These are phyloP conservation scores for Tricholoma matsutake DNA, from an alignment of 768 basidiomycete species.

Conservation along the genomic window DNA sequence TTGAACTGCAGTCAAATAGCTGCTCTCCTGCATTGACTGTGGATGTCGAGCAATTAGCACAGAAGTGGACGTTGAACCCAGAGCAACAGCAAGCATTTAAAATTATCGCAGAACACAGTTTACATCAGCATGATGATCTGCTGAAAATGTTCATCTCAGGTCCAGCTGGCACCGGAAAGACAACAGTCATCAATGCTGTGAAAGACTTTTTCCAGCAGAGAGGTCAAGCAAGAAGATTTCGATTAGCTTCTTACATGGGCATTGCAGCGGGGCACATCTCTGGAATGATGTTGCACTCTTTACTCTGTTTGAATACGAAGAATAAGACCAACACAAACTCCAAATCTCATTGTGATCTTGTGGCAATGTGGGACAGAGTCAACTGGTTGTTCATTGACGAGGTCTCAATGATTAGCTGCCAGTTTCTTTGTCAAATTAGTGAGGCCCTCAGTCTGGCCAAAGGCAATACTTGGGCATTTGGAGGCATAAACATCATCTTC, in stretches of 20 bases:
- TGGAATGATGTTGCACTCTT: conserved; percentile 39
- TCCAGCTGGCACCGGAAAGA: background rate
- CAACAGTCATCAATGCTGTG: conserved; percentile 33
- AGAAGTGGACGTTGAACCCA: conserved; percentile 15
- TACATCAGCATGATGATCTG: conserved; percentile 10
- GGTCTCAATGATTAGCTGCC: no score
- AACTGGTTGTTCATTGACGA: no score
- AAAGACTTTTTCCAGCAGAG: conserved; percentile 25
- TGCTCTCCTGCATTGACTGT: background rate
- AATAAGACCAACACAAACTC: conserved; percentile 1
- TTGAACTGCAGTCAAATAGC: background rate
- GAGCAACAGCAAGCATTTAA: background rate
- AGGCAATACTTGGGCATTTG: no score
- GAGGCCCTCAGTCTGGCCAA: no score
- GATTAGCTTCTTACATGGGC: conserved; percentile 34
- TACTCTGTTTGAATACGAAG: conserved; percentile 15
- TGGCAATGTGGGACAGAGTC: no score
- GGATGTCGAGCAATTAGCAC: conserved; percentile 16
- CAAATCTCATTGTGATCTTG: no score
- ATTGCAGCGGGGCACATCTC: conserved; percentile 36
- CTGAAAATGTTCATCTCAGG: conserved; percentile 36
- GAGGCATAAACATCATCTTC: no score
- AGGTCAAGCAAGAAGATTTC: conserved; percentile 22
- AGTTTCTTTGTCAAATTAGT: no score
- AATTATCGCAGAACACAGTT: conserved; percentile 28